These are phyloP conservation scores for Pseudocercospora eumusae DNA, from an alignment of 2,329 filamentous ascomycete genomes.

Conservation along the genomic window DNA sequence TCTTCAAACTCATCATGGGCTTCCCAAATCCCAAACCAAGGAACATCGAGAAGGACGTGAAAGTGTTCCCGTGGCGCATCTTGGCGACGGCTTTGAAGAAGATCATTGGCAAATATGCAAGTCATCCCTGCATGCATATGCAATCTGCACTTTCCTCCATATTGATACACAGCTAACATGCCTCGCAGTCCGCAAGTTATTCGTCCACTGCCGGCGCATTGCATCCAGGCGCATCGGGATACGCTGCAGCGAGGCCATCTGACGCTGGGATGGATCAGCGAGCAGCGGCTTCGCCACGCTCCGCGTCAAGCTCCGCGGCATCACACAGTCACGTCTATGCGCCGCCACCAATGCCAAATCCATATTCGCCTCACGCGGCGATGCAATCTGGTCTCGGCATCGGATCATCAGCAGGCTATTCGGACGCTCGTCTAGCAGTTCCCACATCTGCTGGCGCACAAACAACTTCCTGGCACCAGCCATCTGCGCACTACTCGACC, in stretches of 20 bases:
- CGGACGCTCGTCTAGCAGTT: conserved; percentile 44
- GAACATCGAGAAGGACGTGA: conserved; percentile 99
- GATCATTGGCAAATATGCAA: conserved; percentile 94
- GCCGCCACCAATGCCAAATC: conserved; percentile 32
- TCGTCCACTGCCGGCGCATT: conserved; percentile 62
- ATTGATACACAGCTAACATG: conserved; percentile 38
- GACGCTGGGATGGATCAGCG: conserved; percentile 51
- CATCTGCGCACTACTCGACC: conserved; percentile 37
- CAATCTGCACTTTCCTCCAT: conserved; percentile 27
- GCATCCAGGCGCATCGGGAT: conserved; percentile 38
- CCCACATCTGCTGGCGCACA: conserved; percentile 36
- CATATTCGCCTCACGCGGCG: conserved; percentile 35
- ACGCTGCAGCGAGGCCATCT: conserved; percentile 44
- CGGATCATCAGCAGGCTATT: conserved; percentile 40
- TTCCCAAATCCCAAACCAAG: conserved; percentile 93
- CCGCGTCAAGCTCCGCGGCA: conserved; percentile 37
- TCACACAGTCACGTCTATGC: conserved; percentile 39
- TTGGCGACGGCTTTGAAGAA: conserved; percentile 87
- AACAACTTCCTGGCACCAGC: conserved; percentile 39
- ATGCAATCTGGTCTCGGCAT: conserved; percentile 38
- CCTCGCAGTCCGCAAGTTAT: conserved; percentile 64
- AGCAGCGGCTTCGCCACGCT: conserved; percentile 38
- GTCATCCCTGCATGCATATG: conserved; percentile 43
- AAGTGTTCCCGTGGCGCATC: conserved; percentile 96
- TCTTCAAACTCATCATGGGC: conserved; percentile 98